Conservation (phyloP, 768 basidiomycete species). For the Clavulina sp. region DNA sequence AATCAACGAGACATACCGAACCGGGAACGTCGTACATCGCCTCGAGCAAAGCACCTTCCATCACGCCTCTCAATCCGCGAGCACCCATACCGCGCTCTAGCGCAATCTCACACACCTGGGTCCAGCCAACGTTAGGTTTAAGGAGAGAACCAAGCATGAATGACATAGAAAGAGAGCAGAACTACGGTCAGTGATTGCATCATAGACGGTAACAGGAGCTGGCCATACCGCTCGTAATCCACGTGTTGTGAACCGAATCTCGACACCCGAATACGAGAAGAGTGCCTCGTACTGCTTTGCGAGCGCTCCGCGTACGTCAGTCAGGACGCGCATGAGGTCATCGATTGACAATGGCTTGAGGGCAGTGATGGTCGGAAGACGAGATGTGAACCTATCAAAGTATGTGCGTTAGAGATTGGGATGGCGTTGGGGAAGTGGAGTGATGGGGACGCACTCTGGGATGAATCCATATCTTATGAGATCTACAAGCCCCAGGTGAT, state of each 20-base stretch:
- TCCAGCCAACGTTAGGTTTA: no score
- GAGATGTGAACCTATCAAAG: constrained; percentile 47
- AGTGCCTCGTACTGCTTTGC: constrained; percentile 77
- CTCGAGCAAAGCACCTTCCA: constrained; percentile 73
- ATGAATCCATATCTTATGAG: constrained; percentile 54
- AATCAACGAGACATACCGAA: constrained; percentile 22
- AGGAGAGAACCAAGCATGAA: no score
- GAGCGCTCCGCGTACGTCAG: constrained; percentile 81
- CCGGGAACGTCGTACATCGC: constrained; percentile 88
- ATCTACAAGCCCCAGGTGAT: constrained; percentile 32
- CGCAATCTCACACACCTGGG: constrained; percentile 69
- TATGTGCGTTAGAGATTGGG: neutral
- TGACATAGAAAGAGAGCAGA: no score
- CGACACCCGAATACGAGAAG: constrained; percentile 69
- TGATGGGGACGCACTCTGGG: constrained; percentile 36
- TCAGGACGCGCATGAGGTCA: constrained; percentile 79
- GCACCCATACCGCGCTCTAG: constrained; percentile 76
- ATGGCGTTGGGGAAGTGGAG: neutral
- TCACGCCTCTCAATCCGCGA: constrained; percentile 71
- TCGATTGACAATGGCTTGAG: constrained; percentile 58
- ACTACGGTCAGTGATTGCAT: no score
- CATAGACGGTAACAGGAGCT: no score
- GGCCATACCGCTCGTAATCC: constrained; percentile 66
- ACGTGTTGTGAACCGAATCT: constrained; percentile 68
- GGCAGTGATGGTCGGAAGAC: constrained; percentile 81